Conservation (phyloP, 768 basidiomycete species). For the Kwoniella europaea region DNA sequence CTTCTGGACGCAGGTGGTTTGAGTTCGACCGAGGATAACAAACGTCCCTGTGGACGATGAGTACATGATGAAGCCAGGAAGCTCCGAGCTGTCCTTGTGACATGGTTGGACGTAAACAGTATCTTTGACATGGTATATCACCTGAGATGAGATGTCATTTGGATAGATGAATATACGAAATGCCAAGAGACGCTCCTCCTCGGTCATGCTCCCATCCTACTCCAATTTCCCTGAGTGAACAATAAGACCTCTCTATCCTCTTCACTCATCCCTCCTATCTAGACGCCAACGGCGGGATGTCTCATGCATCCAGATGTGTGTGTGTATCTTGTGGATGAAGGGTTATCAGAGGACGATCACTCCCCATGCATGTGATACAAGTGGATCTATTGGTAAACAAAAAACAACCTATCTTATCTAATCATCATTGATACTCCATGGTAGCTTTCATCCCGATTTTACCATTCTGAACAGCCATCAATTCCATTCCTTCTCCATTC, state of each 20-base stretch:
- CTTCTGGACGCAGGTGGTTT: constrained; percentile 25
- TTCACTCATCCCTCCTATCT: not conserved
- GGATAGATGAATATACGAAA: not conserved
- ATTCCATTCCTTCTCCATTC: constrained; percentile 57
- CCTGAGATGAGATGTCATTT: not conserved
- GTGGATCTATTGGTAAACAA: not conserved
- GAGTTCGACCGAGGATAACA: not conserved
- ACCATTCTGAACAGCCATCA: constrained; percentile 70
- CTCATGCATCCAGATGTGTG: not conserved
- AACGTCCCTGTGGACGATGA: not conserved
- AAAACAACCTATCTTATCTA: not conserved
- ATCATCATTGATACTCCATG: constrained; percentile 17
- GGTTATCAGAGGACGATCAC: not conserved
- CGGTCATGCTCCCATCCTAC: not conserved
- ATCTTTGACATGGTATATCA: not conserved
- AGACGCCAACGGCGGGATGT: constrained; percentile 5
- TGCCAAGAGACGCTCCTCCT: not conserved
- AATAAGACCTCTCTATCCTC: not conserved
- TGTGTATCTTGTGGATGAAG: not conserved
- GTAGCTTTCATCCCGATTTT: constrained; percentile 67
- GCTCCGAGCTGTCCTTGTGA: not conserved
- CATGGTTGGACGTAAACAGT: not conserved
- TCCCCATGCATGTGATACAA: not conserved
- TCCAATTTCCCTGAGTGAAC: not conserved
- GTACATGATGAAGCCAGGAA: not conserved